phyloP scores from a whole-genome alignment of 495 filamentous ascomycete species.

The Hyaloscypha bicolor region DNA sequence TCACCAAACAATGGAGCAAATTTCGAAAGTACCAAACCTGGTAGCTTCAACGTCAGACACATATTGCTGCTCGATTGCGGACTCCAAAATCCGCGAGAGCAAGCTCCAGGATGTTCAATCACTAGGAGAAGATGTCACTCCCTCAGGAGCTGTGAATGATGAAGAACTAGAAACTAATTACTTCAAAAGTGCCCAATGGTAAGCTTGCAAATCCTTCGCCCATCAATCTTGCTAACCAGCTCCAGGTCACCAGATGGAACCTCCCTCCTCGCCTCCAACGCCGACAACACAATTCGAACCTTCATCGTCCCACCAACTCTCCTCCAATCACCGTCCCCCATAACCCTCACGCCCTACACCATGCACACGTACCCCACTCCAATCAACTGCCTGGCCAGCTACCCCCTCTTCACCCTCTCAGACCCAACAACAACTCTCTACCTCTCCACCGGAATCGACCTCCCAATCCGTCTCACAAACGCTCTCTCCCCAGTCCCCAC shows the following conservation, averaged over 20 bases:
- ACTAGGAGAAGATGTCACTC: neutral
- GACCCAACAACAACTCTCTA: slow-evolving; percentile 68
- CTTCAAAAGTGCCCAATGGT: slow-evolving; percentile 67
- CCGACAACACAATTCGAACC: slow-evolving; percentile 66
- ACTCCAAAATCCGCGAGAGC: slow-evolving; percentile 26
- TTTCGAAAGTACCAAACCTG: slow-evolving; percentile 35
- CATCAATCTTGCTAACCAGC: slow-evolving; percentile 4
- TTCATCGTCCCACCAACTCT: slow-evolving; percentile 76
- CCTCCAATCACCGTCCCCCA: slow-evolving; percentile 55
- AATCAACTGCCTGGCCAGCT: slow-evolving; percentile 69
- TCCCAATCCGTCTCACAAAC: slow-evolving; percentile 72
- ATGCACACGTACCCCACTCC: slow-evolving; percentile 63
- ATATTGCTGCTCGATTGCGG: slow-evolving; percentile 34
- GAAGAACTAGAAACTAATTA: slow-evolving; percentile 40
- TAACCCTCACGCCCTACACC: slow-evolving; percentile 62
- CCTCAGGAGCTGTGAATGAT: neutral
- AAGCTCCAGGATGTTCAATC: slow-evolving; percentile 11
- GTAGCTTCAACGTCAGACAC: slow-evolving; percentile 45
- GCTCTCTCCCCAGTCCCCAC: slow-evolving; percentile 41
- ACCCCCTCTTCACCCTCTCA: slow-evolving; percentile 71
- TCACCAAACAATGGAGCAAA: slow-evolving; percentile 1
- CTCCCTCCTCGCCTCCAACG: slow-evolving; percentile 72
- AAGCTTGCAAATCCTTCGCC: slow-evolving; percentile 2
- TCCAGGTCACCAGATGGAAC: slow-evolving; percentile 80
- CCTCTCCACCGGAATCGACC: slow-evolving; percentile 66